Conservation (phyloP, 129 eudicot genomes). For the Flaveria bidentis region DNA sequence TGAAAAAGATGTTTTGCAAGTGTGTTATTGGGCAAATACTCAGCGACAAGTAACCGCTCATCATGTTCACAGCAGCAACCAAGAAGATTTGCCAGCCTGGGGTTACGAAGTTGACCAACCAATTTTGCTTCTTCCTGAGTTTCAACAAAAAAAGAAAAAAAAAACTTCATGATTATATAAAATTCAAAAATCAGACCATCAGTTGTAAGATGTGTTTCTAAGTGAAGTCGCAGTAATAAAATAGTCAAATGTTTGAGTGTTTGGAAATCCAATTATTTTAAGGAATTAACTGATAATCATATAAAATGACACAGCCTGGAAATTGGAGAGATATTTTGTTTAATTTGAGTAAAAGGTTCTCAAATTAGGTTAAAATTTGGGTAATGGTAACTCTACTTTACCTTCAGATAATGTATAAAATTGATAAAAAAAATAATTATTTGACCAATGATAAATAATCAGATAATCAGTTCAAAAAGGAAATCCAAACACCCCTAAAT, state of each 20-base stretch:
- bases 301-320: background rate
- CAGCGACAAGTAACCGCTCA: slow-evolving; percentile 75
- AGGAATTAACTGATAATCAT: background rate
- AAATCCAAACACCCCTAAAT: background rate
- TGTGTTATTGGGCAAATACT: slow-evolving; percentile 73
- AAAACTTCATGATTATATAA: background rate
- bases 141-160: background rate
- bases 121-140: slow-evolving; percentile 76
- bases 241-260: background rate
- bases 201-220: no score
- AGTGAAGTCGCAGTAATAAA: background rate
- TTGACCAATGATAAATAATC: background rate
- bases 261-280: background rate
- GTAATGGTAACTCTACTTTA: background rate
- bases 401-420: background rate
- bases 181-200: background rate
- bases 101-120: slow-evolving; percentile 66
- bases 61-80: slow-evolving; percentile 78
- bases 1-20: slow-evolving; percentile 85
- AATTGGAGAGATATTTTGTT: background rate
- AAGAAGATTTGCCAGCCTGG: slow-evolving; percentile 67
- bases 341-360: background rate
- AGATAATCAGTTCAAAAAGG: background rate
- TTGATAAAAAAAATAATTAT: background rate
- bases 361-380: background rate